Base-by-base conservation (phyloP, 192 early-diverging fungal genomes). In the Backusella psychrophila region DNA sequence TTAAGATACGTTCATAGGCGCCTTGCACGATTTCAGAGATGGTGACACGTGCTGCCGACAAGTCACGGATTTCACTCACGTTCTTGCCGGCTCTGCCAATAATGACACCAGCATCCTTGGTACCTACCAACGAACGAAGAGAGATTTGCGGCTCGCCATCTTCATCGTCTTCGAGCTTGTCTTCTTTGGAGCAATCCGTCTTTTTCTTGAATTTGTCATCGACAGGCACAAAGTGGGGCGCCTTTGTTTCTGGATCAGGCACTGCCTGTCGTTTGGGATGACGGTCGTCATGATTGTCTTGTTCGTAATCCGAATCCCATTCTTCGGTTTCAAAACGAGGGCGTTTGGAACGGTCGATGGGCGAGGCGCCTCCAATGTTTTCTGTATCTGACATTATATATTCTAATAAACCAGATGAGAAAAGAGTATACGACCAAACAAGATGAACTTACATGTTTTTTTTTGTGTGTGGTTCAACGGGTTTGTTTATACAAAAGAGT, bases 51-150 rank as follows among this genome's bases (percentile, higher is more conserved):
- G 95, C 95, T 38, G 93, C 93, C 76, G 93, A 93, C 53, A 83
- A 83, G 52, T 94, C 91, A 67, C 98, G 91, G 79, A 99, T 92
- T 69, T 96, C 93, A 69, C 91, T 92, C n/a, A 99, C 93, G 79
- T 95, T 96, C 74, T 90, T 90, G 34, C 97, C 97, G 72, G 89
- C 90, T 84, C 94, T 93, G 23, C 94, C 94, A 73, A 95, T 95
- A 67, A 95, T 93, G n/a, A 95, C 91, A 78, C 94, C 94, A 17
- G 94, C 94, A 76, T 91, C 90, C 68, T 91, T 91, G 34, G 90
- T 91, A n/a, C 84, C 86, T 1, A 91, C 87, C 59, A 91, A 76
- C 6, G 90, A 84, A 3, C 90, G 83, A 69, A 91, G 78, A 5
- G 87, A 75, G 41, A 75, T 56, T 68, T 66, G 42, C n/a, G 67